These are phyloP conservation scores for Thoreauomyces humboldtii DNA, from an alignment of 192 early-diverging fungal species.

Conservation along the genomic window DNA sequence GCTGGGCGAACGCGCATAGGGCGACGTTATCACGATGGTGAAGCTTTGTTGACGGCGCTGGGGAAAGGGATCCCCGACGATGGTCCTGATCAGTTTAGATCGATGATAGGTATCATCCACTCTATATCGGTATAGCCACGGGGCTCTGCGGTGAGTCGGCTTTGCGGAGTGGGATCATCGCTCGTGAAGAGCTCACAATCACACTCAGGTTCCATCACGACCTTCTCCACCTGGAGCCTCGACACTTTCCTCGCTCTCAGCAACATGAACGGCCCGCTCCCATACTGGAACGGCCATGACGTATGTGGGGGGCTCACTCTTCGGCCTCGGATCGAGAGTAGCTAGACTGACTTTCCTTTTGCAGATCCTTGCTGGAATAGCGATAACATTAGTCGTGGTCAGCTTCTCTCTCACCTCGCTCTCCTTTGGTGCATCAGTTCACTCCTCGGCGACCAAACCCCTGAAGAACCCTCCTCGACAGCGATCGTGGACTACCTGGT, in stretches of 20 bases:
- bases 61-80: no score
- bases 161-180: neutral
- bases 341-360: neutral
- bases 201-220: slow-evolving; percentile 28
- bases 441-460: neutral
- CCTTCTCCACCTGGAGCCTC: slow-evolving; percentile 31
- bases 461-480: neutral
- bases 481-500: neutral
- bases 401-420: slow-evolving; percentile 14
- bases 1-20: slow-evolving; percentile 22
- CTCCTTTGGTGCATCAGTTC: slow-evolving; percentile 13
- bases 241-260: slow-evolving; percentile 15
- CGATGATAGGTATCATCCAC: slow-evolving; percentile 25
- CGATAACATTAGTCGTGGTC: slow-evolving; percentile 9
- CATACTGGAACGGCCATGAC: slow-evolving; percentile 5
- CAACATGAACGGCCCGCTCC: neutral
- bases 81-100: no score
- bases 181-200: neutral
- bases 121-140: slow-evolving; percentile 33
- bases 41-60: neutral
- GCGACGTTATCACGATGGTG: no score
- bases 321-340: neutral
- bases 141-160: slow-evolving; percentile 37
- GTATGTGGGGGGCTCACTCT: slow-evolving; percentile 2
- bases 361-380: slow-evolving; percentile 24